Evolutionary conservation across 2,329 filamentous ascomycete species (phyloP).

Genomic region (Ascochyta clinopodiicola): DNA sequence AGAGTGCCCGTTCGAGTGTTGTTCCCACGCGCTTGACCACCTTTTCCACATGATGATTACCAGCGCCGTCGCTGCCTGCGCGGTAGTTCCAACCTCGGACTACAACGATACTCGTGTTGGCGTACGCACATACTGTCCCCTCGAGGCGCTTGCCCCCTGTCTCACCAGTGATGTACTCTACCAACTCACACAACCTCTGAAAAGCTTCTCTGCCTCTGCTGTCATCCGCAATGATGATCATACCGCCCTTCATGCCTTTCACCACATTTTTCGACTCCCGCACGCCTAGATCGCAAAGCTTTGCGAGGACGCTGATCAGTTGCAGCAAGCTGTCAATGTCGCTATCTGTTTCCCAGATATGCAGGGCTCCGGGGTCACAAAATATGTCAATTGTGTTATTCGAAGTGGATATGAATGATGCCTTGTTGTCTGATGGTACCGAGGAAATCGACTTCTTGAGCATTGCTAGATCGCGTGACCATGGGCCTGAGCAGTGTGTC

Average conservation of each 20-base stretch:
- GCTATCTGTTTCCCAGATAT: conserved; percentile 44
- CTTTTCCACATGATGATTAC: conserved; percentile 19
- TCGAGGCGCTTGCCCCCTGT: conserved; percentile 35
- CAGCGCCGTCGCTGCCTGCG: conserved; percentile 6
- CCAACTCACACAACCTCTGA: conserved; percentile 34
- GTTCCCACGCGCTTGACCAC: conserved; percentile 35
- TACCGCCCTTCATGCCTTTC: conserved; percentile 26
- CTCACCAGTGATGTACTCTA: conserved; percentile 32
- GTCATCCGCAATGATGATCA: conserved; percentile 40
- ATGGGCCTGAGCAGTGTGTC: conserved; percentile 34
- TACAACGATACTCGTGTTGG: conserved; percentile 36
- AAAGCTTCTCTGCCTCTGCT: conserved; percentile 27
- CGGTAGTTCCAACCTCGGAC: conserved; percentile 35
- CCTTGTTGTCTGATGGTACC: conserved; percentile 35
- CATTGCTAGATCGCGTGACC: conserved; percentile 31
- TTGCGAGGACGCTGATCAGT: conserved; percentile 39
- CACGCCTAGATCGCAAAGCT: conserved; percentile 33
- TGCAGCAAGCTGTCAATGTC: conserved; percentile 43
- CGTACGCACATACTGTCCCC: conserved; percentile 31
- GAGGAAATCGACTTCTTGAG: conserved; percentile 34
- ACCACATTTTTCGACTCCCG: conserved; percentile 17
- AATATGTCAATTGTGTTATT: conserved; percentile 28
- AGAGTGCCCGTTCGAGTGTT: conserved; percentile 29
- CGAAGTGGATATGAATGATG: conserved; percentile 29
- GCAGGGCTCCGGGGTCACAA: conserved; percentile 31